Evolutionary conservation across 768 basidiomycete species (phyloP), one percentile per base, ranked within the genome.

Genomic region (Gymnopilus dilepis): DNA sequence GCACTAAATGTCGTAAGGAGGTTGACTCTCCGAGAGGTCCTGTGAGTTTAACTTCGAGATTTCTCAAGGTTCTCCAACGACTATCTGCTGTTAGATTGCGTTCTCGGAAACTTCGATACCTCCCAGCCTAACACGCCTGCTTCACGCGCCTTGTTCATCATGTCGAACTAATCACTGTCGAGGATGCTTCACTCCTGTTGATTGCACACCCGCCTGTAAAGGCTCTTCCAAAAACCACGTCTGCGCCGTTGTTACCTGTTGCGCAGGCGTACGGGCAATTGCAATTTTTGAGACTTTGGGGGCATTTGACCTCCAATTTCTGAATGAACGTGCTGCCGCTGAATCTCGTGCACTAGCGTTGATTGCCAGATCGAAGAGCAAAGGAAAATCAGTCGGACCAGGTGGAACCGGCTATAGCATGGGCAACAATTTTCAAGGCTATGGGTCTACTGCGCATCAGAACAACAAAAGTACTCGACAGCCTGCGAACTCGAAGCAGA

Each of bases 371-470:
- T 68, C 71, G 8, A 70, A 67, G 17, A 57, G 55, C 13, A 57
- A 26, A 9, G 54, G 56, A 28, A 61, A 61, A 31, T 41, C 56
- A 50, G 82, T 84, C 2, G 83, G 84, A n/a, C 82, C 81, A 5
- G 82, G 83, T 4, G 83, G 84, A 0, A 84, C 83, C 13, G 84
- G 84, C 5, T 85, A 85, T 67, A 77, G 78, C 5, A 72, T 68
- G 3, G 77, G 63, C 21, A 48, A 53, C 21, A n/a, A 54, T 24
- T 56, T 34, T 33, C 50, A 59, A 17, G 19, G 54, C 33, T 40
- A 38, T 26, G 15, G 17, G 26, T 30, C 45, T 42, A 24, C 26
- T 17, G 28, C 37, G 7, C n/a, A 45, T 22, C 19, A 15, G 21
- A 37, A 12, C 30, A 17, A 26, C 4, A 42, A 28, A 30, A 28